Base-by-base conservation (phyloP, 768 basidiomycete genomes). In the Steccherinum ochraceum region DNA sequence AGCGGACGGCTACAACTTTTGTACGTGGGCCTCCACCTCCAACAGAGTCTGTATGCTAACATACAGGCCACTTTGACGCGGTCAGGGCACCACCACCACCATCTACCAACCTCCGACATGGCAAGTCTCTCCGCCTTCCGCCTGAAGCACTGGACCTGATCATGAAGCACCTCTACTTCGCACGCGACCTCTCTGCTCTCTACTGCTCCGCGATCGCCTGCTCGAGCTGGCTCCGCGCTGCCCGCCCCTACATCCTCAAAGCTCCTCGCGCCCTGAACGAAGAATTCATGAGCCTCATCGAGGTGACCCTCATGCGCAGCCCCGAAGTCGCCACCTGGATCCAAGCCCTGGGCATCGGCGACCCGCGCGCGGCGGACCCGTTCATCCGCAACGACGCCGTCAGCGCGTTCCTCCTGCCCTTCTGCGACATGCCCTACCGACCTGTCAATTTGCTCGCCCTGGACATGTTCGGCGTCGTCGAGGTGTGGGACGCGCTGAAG, bases 141-240 rank as follows among this genome's bases (percentile, higher is more conserved):
- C 55, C 62, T 30, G 66, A 67, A 50, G 47, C 65, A 30, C 52
- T 50, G 35, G 66, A 65, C 50, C 48, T 46, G 20, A 56, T 67
- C 40, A 55, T 67, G 12, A 59, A 62, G 57, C 43, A 51, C 35
- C 57, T 67, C n/a, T 54, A n/a, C n/a, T n/a, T n/a, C n/a, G n/a
- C 57, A 40, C 43, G 50, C 24, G 58, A 67, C 51, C 27, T 13
- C 12, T 27, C 21, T 4, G 42, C 62, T 10, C 53, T 66, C 10
- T 46, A 43, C 4, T 50, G 48, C 3, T 60, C 57, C 47, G 52
- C 56, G 20, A 51, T 62, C 16, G 55, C 61, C 18, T 61, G 60
- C n/a, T 50, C 60, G 55, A 11, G 42, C 55, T n/a, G 64, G 64
- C 63, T 62, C 64, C 20, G 59, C 57, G 44, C 58, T 16, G 55